phyloP scores from a whole-genome alignment of 2,329 filamentous ascomycete species.

The Dactylellina leptospora region DNA sequence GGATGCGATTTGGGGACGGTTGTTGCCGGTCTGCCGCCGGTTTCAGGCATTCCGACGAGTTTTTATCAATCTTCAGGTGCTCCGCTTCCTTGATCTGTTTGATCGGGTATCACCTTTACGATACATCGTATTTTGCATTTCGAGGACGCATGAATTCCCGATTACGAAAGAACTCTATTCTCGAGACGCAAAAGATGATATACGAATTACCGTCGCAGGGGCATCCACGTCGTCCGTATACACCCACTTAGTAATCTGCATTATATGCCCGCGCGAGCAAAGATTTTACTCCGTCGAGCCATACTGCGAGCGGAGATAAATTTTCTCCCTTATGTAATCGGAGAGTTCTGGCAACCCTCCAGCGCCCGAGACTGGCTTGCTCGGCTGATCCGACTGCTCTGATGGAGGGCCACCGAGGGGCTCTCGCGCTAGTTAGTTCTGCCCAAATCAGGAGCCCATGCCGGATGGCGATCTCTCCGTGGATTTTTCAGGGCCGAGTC shows the following conservation, averaged over 20 bases:
- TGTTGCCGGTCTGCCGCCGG: conserved; percentile 44
- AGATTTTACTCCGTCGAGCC: conserved; percentile 10
- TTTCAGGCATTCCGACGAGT: conserved; percentile 25
- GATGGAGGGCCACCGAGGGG: background rate
- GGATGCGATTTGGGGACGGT: too few species aligned
- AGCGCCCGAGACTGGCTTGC: background rate
- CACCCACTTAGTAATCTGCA: background rate
- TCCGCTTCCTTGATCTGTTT: background rate
- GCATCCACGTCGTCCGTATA: background rate
- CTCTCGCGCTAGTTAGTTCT: background rate
- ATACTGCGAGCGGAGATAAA: conserved; percentile 20
- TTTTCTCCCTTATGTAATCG: conserved; percentile 24
- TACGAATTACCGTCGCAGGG: background rate
- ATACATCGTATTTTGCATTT: too few species aligned
- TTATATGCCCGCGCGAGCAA: conserved; percentile 16
- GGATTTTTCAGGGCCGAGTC: conserved; percentile 29
- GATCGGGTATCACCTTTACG: background rate
- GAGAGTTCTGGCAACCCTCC: background rate
- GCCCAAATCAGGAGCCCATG: conserved; percentile 32
- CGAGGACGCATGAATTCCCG: background rate
- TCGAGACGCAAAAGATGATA: background rate
- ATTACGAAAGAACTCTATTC: conserved; percentile 7
- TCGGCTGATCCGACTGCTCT: conserved; percentile 26
- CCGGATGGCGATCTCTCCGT: conserved; percentile 22
- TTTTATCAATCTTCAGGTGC: background rate